These are phyloP conservation scores for Backusella luteola DNA, from an alignment of 192 early-diverging fungal species.

Conservation along the genomic window DNA sequence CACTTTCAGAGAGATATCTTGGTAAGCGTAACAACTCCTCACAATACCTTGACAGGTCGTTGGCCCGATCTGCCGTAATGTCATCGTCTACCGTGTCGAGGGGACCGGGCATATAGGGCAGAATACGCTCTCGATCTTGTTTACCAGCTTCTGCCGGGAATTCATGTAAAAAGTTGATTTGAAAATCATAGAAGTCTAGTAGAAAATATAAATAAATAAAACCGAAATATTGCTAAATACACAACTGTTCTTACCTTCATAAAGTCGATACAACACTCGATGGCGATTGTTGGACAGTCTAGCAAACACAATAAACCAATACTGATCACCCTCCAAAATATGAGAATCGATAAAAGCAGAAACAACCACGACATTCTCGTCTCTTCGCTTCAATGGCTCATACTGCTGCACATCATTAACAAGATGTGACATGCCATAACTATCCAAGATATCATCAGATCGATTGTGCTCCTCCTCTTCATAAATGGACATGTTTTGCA, in stretches of 20 bases:
- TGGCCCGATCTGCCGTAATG: conserved; percentile 60
- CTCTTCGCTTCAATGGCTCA: not conserved
- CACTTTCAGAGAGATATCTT: conserved; percentile 47
- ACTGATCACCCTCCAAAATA: conserved; percentile 67
- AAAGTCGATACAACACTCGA: conserved; percentile 66
- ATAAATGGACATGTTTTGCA: not conserved
- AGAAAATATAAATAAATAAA: not conserved
- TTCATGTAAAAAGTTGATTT: conserved; percentile 62
- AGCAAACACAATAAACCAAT: conserved; percentile 67
- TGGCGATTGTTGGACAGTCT: conserved; percentile 49
- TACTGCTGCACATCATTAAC: not conserved
- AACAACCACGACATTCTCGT: conserved; percentile 34
- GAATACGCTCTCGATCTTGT: conserved; percentile 48
- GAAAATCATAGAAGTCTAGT: conserved; percentile 73
- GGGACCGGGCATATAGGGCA: conserved; percentile 69
- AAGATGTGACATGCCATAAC: conserved; percentile 14
- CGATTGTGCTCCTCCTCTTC: not conserved
- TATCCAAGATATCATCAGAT: conserved; percentile 13
- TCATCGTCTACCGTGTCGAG: conserved; percentile 61
- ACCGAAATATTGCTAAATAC: not conserved
- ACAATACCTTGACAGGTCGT: conserved; percentile 67
- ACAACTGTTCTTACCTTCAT: conserved; percentile 46
- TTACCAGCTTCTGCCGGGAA: conserved; percentile 67
- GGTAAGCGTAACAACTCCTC: conserved; percentile 62
- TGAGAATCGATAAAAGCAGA: conserved; percentile 62